Evolutionary conservation across 768 basidiomycete genomes (phyloP).

Genomic region (Lentinula edodes): DNA sequence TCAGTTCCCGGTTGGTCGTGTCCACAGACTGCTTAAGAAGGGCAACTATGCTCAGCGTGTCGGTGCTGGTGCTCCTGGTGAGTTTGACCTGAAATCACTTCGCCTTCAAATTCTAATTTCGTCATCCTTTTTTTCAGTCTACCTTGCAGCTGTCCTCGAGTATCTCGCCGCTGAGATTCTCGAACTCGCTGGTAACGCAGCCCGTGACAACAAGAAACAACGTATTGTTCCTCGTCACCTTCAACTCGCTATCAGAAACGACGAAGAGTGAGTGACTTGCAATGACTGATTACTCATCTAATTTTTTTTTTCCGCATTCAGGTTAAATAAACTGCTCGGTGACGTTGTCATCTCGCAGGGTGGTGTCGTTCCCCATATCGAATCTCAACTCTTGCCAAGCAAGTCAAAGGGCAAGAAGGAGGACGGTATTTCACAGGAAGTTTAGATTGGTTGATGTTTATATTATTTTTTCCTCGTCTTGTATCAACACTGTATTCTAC

Average conservation of each 20-base stretch:
- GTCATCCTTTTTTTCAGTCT: constrained; percentile 40
- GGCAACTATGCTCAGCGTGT: constrained; percentile 88
- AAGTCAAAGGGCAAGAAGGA: constrained; percentile 30
- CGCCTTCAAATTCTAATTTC: too few species aligned
- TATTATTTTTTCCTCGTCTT: constrained; percentile 3
- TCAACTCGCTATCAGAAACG: constrained; percentile 89
- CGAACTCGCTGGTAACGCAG: constrained; percentile 86
- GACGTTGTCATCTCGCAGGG: constrained; percentile 88
- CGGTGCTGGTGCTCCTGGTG: constrained; percentile 84
- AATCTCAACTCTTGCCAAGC: constrained; percentile 30
- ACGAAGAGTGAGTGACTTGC: constrained; percentile 56
- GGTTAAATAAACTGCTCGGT: constrained; percentile 77
- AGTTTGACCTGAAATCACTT: constrained; percentile 7
- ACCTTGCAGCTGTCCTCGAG: constrained; percentile 87
- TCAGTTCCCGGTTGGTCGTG: constrained; percentile 89
- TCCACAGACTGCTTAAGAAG: constrained; percentile 82
- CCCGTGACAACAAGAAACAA: constrained; percentile 81
- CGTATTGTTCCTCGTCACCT: constrained; percentile 93
- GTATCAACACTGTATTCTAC: constrained; percentile 8
- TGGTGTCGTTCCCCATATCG: constrained; percentile 77
- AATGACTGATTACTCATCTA: constrained; percentile 9
- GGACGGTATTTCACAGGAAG: constrained; percentile 17
- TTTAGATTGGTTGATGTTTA: constrained; percentile 7
- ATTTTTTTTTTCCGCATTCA: constrained; percentile 13
- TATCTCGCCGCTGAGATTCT: constrained; percentile 93